Conservation (phyloP, 2,329 filamentous ascomycete genomes). For the Cercospora citrullina region DNA sequence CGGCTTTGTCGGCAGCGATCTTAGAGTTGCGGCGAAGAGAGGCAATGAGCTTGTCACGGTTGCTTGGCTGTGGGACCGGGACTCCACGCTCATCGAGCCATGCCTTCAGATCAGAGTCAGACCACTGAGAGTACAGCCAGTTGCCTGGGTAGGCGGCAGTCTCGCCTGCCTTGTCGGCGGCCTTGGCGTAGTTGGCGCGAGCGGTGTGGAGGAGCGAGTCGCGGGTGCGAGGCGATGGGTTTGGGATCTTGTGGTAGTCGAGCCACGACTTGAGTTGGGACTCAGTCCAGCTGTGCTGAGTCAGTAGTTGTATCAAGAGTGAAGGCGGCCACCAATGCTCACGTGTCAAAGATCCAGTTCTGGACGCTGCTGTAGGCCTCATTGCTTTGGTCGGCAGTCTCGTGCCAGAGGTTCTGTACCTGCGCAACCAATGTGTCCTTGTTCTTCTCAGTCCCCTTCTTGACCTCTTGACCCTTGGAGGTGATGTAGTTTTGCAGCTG, state of each 20-base stretch:
- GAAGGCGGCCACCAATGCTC: constrained; percentile 32
- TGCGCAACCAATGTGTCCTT: constrained; percentile 68
- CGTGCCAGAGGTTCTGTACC: constrained; percentile 73
- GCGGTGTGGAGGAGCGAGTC: constrained; percentile 77
- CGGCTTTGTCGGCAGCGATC: constrained; percentile 43
- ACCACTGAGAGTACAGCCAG: constrained; percentile 91
- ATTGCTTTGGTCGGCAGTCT: constrained; percentile 74
- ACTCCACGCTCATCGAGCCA: constrained; percentile 90
- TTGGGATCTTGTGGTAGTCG: constrained; percentile 82
- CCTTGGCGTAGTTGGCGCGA: constrained; percentile 76
- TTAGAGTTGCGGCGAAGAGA: constrained; percentile 88
- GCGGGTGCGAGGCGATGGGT: constrained; percentile 81
- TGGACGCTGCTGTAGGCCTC: constrained; percentile 71
- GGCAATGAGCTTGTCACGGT: constrained; percentile 84
- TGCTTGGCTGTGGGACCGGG: constrained; percentile 78
- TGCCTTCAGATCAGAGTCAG: constrained; percentile 87
- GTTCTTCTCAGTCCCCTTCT: constrained; percentile 65
- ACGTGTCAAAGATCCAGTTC: constrained; percentile 90
- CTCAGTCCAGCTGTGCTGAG: constrained; percentile 72
- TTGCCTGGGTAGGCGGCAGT: constrained; percentile 84
- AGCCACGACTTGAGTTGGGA: constrained; percentile 92
- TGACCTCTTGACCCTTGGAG: constrained; percentile 68
- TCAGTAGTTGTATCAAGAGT: constrained; percentile 39
- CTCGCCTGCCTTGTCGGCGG: constrained; percentile 74
- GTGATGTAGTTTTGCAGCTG: constrained; percentile 69